phyloP scores from a whole-genome alignment of 192 early-diverging fungal species.

The Coemansia sp. region DNA sequence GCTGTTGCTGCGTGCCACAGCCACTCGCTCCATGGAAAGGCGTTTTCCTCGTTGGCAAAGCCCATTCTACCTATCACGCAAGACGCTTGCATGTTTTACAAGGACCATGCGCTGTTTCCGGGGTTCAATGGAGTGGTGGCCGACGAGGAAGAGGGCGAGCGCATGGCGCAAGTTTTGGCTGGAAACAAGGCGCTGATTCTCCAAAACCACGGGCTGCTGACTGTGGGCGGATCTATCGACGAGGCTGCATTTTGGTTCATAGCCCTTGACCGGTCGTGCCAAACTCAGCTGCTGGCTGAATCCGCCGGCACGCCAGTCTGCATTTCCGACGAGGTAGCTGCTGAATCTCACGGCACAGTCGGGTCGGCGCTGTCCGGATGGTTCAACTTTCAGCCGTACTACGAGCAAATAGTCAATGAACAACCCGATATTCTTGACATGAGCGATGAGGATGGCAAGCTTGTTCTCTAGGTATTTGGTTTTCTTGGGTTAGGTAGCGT shows the following conservation, averaged over 20 bases:
- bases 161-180: slow-evolving; percentile 50
- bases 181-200: slow-evolving; percentile 54
- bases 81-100: slow-evolving; percentile 60
- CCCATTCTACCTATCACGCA: slow-evolving; percentile 54
- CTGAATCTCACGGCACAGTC: slow-evolving; percentile 26
- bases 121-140: slow-evolving; percentile 57
- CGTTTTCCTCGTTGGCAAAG: slow-evolving; percentile 52
- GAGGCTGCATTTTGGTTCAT: slow-evolving; percentile 58
- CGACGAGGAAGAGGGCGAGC: slow-evolving; percentile 54
- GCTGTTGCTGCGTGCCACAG: slow-evolving; percentile 56
- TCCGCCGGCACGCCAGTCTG: slow-evolving; percentile 32
- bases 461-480: slow-evolving; percentile 4
- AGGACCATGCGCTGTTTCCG: slow-evolving; percentile 52
- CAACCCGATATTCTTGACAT: slow-evolving; percentile 36
- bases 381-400: slow-evolving; percentile 51
- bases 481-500: no score
- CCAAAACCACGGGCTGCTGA: slow-evolving; percentile 60
- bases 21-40: slow-evolving; percentile 59
- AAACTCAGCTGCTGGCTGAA: slow-evolving; percentile 55
- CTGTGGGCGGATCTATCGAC: slow-evolving; percentile 52
- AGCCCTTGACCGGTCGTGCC: slow-evolving; percentile 54
- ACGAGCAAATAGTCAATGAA: slow-evolving; percentile 33
- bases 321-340: slow-evolving; percentile 31
- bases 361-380: slow-evolving; percentile 36
- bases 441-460: slow-evolving; percentile 32